phyloP scores from a whole-genome alignment of 768 basidiomycete genomes.

The Ramaria sp. region DNA sequence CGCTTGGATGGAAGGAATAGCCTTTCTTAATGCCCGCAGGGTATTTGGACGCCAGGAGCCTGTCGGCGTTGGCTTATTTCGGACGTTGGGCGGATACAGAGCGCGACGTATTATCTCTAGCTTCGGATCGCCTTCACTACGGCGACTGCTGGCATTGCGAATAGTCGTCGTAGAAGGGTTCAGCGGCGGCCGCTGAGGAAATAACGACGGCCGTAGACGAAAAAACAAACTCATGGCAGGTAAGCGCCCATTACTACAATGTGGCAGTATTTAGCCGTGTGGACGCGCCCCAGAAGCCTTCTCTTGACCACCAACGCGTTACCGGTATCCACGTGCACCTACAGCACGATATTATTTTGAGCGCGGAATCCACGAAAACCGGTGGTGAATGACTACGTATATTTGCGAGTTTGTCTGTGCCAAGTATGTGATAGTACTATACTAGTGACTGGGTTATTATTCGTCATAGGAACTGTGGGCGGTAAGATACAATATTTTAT shows the following conservation, averaged over 20 bases:
- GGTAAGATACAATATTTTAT: no score
- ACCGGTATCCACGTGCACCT: no score
- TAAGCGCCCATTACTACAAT: not conserved
- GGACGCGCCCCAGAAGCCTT: no score
- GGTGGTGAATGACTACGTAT: no score
- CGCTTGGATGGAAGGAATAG: slow-evolving; percentile 82
- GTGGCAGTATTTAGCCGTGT: no score
- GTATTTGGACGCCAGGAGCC: slow-evolving; percentile 63
- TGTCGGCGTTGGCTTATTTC: slow-evolving; percentile 60
- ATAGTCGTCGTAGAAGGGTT: slow-evolving; percentile 22
- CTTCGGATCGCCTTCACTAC: slow-evolving; percentile 43
- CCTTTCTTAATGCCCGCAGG: slow-evolving; percentile 54
- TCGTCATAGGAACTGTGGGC: no score
- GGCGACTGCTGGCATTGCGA: slow-evolving; percentile 29
- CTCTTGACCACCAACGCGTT: no score
- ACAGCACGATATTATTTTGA: no score
- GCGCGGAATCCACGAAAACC: no score
- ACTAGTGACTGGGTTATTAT: no score
- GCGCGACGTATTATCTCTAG: slow-evolving; percentile 66
- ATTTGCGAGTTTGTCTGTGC: no score
- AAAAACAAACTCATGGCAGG: not conserved
- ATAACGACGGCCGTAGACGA: not conserved
- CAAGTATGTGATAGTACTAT: no score
- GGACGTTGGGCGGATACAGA: slow-evolving; percentile 71
- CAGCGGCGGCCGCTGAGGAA: slow-evolving; percentile 18